Percentiles rank a stretch among this genome's conserved stretches.
Conservation (phyloP, 2,329 filamentous ascomycete genomes). For the Monascus ruber region DNA sequence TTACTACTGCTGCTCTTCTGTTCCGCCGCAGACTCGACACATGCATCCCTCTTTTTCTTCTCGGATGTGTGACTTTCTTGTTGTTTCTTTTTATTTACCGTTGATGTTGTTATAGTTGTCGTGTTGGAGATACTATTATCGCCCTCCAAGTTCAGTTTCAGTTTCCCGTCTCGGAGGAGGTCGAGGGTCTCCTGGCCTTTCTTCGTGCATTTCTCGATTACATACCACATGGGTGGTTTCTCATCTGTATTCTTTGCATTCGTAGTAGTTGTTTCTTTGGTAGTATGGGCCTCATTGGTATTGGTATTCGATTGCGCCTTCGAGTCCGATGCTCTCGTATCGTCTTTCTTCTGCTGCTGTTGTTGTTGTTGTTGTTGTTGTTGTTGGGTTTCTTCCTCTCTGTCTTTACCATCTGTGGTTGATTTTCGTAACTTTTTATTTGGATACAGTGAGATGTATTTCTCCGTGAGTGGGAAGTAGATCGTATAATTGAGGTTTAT, state of each 20-base stretch:
- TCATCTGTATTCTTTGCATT: constrained; percentile 10
- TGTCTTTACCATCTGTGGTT: constrained; percentile 2
- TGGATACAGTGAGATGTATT: constrained; percentile 48
- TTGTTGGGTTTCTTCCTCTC: constrained; percentile 12
- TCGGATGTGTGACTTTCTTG: not conserved
- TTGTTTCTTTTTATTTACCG: not conserved
- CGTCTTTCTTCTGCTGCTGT: constrained; percentile 4
- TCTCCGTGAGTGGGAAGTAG: constrained; percentile 49
- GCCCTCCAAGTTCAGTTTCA: constrained; percentile 15
- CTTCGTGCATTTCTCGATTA: constrained; percentile 34
- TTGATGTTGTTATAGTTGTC: not conserved
- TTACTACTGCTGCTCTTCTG: not conserved
- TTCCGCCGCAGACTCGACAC: not conserved
- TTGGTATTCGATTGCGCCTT: constrained; percentile 9
- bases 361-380: constrained; percentile 1
- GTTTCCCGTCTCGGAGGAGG: constrained; percentile 30
- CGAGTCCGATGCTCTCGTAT: constrained; percentile 8
- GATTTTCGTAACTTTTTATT: constrained; percentile 13
- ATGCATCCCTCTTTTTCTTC: not conserved
- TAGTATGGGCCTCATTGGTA: not conserved
- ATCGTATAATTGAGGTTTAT: constrained; percentile 53
- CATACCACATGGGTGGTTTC: constrained; percentile 34
- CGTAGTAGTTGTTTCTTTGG: not conserved
- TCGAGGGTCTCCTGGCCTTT: constrained; percentile 27
- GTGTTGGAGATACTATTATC: constrained; percentile 3